Base-by-base conservation (phyloP, 371 early-diverging fungal species). In the Mucor piriformis region DNA sequence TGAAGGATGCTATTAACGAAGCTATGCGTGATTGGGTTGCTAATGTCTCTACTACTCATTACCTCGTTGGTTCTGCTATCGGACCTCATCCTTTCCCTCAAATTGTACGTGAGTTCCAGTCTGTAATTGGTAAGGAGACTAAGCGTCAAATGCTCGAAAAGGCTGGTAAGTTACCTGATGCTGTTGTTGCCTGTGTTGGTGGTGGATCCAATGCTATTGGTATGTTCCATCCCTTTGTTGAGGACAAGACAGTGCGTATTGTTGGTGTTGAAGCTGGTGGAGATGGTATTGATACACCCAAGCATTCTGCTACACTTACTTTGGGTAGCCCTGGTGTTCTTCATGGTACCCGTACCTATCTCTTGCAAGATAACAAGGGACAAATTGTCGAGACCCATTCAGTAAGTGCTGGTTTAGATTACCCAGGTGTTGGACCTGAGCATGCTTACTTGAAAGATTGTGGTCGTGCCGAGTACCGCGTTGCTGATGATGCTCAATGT, bases 11-110 rank as follows among this genome's bases (percentile, higher is more conserved):
- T 33, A 91, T 97, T 73, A 98, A 98, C 72, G 97, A 96, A 74
- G 98, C 97, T 18, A 92, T 97, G 95, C 88, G 98, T 60, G 97
- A 98, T 76, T 96, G 96, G 97, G 96, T 96, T 48, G 90, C 97
- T 50, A 98, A 96, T 66, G 95, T 96, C 34, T 59, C 75, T 8
- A 91, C 84, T 53, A 98, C 99, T 0, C 96, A 98, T 68, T 97
- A 98, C 72, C 70, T 98, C 54, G 93, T 98, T 50, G 97, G 99
- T 42, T 95, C 95, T 2, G 97, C 97, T 23, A 96, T 96, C 59
- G 95, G 98, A 66, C 87, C 95, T 61, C 88, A 95, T 75, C 93
- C 97, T 16, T 98, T 96, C 90, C 97, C 95, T 8, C 83, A 84
- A 44, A 89, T 98, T 66, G 98, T 96, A 35, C 88, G 96, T 57